These are phyloP conservation scores for Ophiocordyceps robertsii DNA, from an alignment of 2,329 filamentous ascomycete genomes.

Conservation along the genomic window DNA sequence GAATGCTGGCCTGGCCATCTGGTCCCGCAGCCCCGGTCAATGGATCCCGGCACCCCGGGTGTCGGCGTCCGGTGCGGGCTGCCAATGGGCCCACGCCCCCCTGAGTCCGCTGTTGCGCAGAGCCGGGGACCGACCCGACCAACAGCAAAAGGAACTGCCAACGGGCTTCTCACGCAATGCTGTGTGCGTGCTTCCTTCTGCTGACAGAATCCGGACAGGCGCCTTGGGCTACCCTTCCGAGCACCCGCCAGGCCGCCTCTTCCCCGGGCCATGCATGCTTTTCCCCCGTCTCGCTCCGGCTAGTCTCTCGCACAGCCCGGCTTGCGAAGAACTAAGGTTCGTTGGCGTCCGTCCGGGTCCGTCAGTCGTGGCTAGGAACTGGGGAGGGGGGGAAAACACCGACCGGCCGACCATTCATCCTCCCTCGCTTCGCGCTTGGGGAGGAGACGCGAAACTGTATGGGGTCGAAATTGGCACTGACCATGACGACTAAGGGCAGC, in stretches of 20 bases:
- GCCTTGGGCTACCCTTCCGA: background rate
- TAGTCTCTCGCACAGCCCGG: too few species aligned
- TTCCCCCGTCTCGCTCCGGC: too few species aligned
- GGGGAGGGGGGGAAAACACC: too few species aligned
- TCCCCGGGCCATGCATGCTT: background rate
- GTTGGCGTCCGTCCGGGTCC: too few species aligned
- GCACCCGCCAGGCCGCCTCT: background rate
- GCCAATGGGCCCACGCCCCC: background rate
- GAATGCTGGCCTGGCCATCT: too few species aligned
- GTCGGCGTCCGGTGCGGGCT: background rate
- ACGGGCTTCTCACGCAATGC: background rate
- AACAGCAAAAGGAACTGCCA: background rate
- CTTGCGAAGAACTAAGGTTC: too few species aligned
- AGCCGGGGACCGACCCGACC: background rate
- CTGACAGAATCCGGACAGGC: background rate
- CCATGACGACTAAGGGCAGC: too few species aligned
- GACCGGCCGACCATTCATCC: too few species aligned
- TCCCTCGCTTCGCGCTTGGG: too few species aligned
- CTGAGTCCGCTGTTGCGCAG: background rate
- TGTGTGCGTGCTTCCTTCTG: background rate
- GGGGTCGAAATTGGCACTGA: too few species aligned
- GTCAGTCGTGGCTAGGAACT: too few species aligned
- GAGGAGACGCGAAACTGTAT: too few species aligned
- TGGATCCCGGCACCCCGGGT: background rate
- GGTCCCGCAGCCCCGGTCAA: background rate